Evolutionary conservation across 495 filamentous ascomycete genomes (phyloP), one percentile per base, ranked within the genome.

Genomic region (Aspergillus indologenus): DNA sequence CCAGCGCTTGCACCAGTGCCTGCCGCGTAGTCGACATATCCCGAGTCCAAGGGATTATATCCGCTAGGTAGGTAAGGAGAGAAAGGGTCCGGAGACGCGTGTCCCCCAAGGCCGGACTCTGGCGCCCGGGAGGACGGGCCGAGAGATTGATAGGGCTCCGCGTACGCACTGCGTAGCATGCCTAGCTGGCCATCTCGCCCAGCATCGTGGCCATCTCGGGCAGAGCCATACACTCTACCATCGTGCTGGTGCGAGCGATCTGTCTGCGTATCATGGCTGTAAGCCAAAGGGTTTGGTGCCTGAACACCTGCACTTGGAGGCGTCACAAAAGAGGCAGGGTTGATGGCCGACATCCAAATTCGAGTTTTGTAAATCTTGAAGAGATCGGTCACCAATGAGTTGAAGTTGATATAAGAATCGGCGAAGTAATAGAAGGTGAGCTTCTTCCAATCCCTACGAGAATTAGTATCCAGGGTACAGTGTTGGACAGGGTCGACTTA

Each of bases 341-440:
- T 98, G 76, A 98, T 95, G 8, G 94, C 93, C 5, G 92, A 96
- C 92, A 98, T 96, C 94, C 94, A 98, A 68, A 98, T 98, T 54
- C 94, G 85, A 19, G 92, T 96, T 78, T 98, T 98, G 79, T 96
- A 98, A 58, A 96, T 92, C 69, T 97, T 97, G 81, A 98, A 98
- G 21, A 98, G 81, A 71, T 98, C 95, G 0, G 91, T 96, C 58
- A 98, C 93, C 18, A 98, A 83, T 0, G 90, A 89, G 71, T 98
- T 98, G 80, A 98, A 98, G 74, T 98, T 96, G 80, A 98, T 96
- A 70, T 98, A 98, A 0, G 90, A 85, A 66, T 97, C 92, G 55
- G 94, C 94, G 64, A 96, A 98, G 72, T 98, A 98, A 79, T 96
- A 98, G 73, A 96, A 97, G 0, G 95, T 98, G 54, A 98, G 77